Conservation (phyloP, 2,329 filamentous ascomycete species). For the Fusarium pseudograminearum region DNA sequence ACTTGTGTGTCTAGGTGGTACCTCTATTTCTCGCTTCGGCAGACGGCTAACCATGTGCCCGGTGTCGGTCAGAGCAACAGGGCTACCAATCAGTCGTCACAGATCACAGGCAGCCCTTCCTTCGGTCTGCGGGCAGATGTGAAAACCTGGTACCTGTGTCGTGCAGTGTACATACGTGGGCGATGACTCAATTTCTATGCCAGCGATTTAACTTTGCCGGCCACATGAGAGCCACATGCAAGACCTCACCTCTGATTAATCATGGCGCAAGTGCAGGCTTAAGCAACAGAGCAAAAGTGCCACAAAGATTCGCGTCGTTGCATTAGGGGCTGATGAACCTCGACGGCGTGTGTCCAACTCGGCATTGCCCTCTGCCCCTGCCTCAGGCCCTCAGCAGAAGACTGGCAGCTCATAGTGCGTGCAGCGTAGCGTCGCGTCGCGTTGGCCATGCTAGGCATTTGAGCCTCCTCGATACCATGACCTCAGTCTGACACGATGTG, state of each 20-base stretch:
- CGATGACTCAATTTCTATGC: constrained; percentile 13
- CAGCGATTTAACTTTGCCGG: constrained; percentile 15
- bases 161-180: constrained; percentile 12
- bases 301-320: constrained; percentile 6
- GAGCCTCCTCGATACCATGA: constrained; percentile 42
- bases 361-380: constrained; percentile 13
- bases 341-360: constrained; percentile 20
- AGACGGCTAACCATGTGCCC: constrained; percentile 45
- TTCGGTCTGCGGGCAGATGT: constrained; percentile 1
- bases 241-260: constrained; percentile 1
- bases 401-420: neutral
- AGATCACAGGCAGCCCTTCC: neutral
- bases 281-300: constrained; percentile 20
- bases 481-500: constrained; percentile 46
- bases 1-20: neutral
- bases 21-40: constrained; percentile 28
- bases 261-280: neutral
- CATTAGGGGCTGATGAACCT: constrained; percentile 32
- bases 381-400: constrained; percentile 9
- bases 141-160: constrained; percentile 9
- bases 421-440: constrained; percentile 17
- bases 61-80: constrained; percentile 33
- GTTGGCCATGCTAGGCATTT: constrained; percentile 31
- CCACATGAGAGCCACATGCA: constrained; percentile 14
- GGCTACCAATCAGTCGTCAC: constrained; percentile 39